A percentile compares a stretch with the other conserved stretches of the same genome.
phyloP scores from a whole-genome alignment of 2,329 filamentous ascomycete species.

The Cryphonectria radicalis region DNA sequence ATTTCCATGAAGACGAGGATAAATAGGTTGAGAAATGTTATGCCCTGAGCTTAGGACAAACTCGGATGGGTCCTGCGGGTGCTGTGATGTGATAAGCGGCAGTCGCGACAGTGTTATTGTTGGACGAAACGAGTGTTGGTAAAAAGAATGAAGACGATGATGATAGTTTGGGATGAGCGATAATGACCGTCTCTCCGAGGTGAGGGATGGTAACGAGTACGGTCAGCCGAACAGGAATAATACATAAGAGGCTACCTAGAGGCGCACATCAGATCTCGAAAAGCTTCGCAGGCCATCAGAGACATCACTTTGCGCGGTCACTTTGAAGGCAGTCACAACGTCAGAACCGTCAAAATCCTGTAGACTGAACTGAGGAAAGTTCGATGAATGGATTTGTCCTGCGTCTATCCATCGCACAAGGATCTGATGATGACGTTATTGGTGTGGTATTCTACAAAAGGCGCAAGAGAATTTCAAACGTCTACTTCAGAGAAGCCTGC shows the following conservation, averaged over 20 bases:
- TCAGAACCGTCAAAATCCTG: background rate
- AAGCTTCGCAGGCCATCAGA: background rate
- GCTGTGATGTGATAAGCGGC: background rate
- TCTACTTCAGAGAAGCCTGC: slow-evolving; percentile 80
- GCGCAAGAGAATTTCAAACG: slow-evolving; percentile 36
- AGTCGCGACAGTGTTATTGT: background rate
- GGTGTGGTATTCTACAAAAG: slow-evolving; percentile 44
- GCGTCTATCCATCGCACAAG: slow-evolving; percentile 16
- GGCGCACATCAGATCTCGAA: background rate
- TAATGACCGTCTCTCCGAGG: background rate
- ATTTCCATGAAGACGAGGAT: background rate
- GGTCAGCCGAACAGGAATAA: background rate
- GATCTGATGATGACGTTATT: slow-evolving; percentile 14
- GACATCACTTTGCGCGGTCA: background rate
- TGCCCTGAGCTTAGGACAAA: background rate
- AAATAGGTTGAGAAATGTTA: background rate
- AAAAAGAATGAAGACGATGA: background rate
- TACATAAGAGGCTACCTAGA: background rate
- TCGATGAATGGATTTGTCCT: slow-evolving; percentile 7
- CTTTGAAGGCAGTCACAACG: background rate
- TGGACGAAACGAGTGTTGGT: background rate
- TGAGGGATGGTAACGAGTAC: background rate
- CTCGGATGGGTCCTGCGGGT: background rate
- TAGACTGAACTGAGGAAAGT: background rate
- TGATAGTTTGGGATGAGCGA: background rate